A percentile compares a stretch with the other conserved stretches of the same genome.
Evolutionary conservation across 148 eudicot genomes (phyloP).

Genomic region (Fagopyrum homotropicum): DNA sequence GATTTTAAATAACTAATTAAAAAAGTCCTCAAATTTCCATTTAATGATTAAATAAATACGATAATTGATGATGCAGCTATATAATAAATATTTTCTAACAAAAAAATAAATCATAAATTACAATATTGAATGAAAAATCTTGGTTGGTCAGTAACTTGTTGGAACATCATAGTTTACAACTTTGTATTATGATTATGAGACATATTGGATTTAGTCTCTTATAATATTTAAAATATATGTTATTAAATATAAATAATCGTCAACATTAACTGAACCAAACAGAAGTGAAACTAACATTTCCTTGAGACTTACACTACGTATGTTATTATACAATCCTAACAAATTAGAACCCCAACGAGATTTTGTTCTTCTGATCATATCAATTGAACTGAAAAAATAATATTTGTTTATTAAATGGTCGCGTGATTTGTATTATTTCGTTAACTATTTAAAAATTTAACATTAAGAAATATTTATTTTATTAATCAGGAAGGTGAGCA

Average conservation of each 20-base stretch:
- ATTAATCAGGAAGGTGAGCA: not conserved
- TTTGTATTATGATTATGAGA: slow-evolving; percentile 4
- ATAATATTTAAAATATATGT: not conserved
- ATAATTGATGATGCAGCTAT: too few relatives aligned
- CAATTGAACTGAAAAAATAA: slow-evolving; percentile 1
- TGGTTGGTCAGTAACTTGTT: not conserved
- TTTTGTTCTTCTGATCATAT: slow-evolving; percentile 2
- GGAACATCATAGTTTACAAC: not conserved
- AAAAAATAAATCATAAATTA: not conserved
- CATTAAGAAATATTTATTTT: not conserved
- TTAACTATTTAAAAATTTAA: not conserved
- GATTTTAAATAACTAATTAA: too few relatives aligned
- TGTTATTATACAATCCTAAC: not conserved
- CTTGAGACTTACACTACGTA: slow-evolving; percentile 4
- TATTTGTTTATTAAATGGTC: not conserved
- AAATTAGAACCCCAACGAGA: not conserved
- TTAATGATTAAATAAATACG: too few relatives aligned
- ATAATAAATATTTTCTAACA: too few relatives aligned
- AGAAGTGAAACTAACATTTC: not conserved
- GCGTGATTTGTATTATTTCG: not conserved
- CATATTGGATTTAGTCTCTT: not conserved
- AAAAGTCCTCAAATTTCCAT: too few relatives aligned
- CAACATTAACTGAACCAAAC: slow-evolving; percentile 4
- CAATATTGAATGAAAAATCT: not conserved
- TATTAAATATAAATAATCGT: not conserved